Percentiles rank a stretch among this genome's conserved stretches.
Evolutionary conservation across 164 flowering plant genomes (phyloP).

Genomic region (Buxus sempervirens): DNA sequence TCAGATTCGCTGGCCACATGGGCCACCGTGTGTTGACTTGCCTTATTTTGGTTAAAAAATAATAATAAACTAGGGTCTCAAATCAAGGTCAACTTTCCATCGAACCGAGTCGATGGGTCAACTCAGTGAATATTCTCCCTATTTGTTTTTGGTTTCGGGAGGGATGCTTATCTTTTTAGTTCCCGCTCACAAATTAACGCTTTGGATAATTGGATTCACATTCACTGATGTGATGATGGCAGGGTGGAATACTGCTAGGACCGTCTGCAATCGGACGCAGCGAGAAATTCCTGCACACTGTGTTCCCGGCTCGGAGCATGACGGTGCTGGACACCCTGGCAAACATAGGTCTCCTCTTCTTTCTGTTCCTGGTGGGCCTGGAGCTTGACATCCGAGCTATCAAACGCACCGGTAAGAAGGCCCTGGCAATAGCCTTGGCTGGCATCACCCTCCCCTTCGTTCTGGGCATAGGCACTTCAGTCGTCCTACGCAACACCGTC

Average conservation of each 20-base stretch:
- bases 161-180: too few species aligned
- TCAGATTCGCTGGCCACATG: too few species aligned
- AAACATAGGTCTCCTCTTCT: slow-evolving; percentile 29
- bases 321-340: slow-evolving; percentile 33
- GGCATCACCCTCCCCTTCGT: slow-evolving; percentile 27
- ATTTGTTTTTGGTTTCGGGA: too few species aligned
- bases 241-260: slow-evolving; percentile 34
- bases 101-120: too few species aligned
- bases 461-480: slow-evolving; percentile 26
- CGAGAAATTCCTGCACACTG: slow-evolving; percentile 19
- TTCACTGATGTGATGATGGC: not conserved
- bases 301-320: slow-evolving; percentile 25
- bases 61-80: too few species aligned
- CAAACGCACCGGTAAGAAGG: slow-evolving; percentile 25
- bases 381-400: slow-evolving; percentile 26
- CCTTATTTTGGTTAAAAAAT: too few species aligned
- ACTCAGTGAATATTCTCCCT: too few species aligned
- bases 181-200: too few species aligned
- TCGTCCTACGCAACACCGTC: slow-evolving; percentile 20
- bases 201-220: too few species aligned
- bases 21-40: too few species aligned
- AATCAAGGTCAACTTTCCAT: too few species aligned
- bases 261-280: slow-evolving; percentile 30
- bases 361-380: slow-evolving; percentile 30
- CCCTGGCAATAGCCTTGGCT: slow-evolving; percentile 24